These are phyloP conservation scores for Fusarium sterilihyphosum DNA, from an alignment of 2,329 filamentous ascomycete genomes.

Conservation along the genomic window DNA sequence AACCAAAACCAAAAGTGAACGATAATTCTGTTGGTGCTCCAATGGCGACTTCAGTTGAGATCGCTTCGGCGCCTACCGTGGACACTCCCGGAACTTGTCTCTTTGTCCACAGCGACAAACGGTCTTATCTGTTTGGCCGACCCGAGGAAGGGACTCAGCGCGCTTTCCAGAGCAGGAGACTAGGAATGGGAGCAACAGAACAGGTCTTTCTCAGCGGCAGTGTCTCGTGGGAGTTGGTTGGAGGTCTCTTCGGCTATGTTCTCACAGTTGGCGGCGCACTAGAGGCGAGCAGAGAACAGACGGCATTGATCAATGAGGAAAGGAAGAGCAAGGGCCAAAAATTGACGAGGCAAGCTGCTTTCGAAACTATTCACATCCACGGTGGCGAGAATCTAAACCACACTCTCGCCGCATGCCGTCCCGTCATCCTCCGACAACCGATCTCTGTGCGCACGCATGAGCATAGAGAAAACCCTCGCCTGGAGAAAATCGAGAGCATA, in stretches of 20 bases:
- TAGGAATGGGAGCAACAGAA: conserved; percentile 71
- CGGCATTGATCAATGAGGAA: conserved; percentile 52
- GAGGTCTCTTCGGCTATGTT: conserved; percentile 86
- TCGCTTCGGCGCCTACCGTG: conserved; percentile 84
- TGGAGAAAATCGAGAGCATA: conserved; percentile 36
- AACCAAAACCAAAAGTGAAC: background rate
- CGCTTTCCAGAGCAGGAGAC: conserved; percentile 73
- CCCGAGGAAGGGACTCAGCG: conserved; percentile 87
- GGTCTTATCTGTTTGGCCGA: conserved; percentile 87
- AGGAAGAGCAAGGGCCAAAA: conserved; percentile 52
- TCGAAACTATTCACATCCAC: conserved; percentile 70
- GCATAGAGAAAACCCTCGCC: conserved; percentile 59
- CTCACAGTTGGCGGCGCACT: conserved; percentile 81
- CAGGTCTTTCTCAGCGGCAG: conserved; percentile 86
- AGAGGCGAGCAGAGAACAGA: conserved; percentile 56
- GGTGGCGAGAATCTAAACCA: conserved; percentile 84
- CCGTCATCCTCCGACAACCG: conserved; percentile 87
- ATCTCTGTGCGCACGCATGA: conserved; percentile 79
- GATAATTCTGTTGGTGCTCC: background rate
- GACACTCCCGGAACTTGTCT: conserved; percentile 86
- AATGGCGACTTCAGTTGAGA: conserved; percentile 80
- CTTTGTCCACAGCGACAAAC: conserved; percentile 81
- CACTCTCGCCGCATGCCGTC: conserved; percentile 80
- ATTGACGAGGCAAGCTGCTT: conserved; percentile 34
- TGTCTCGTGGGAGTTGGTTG: conserved; percentile 78